Conservation (phyloP, 2,329 filamentous ascomycete genomes). For the Phaeosphaeria sp. region DNA sequence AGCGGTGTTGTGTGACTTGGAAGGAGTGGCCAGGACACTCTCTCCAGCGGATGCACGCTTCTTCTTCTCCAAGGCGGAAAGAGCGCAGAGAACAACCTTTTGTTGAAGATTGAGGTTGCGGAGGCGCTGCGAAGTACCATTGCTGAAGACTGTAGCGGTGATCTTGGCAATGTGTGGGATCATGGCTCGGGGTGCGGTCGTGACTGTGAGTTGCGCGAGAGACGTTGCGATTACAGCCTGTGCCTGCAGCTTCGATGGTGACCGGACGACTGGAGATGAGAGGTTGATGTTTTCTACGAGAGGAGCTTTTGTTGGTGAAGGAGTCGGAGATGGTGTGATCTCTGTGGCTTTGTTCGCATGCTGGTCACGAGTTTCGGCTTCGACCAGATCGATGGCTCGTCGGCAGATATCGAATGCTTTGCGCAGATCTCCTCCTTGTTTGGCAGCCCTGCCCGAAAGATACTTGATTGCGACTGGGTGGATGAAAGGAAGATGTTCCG, state of each 20-base stretch:
- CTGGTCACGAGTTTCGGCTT: conserved; percentile 79
- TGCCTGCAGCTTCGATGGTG: conserved; percentile 48
- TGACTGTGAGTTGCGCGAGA: conserved; percentile 68
- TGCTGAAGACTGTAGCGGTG: conserved; percentile 86
- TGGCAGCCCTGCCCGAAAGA: conserved; percentile 91
- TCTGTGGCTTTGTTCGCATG: conserved; percentile 66
- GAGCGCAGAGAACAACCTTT: conserved; percentile 88
- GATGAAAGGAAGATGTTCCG: conserved; percentile 80
- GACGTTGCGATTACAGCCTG: conserved; percentile 49
- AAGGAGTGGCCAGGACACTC: conserved; percentile 47
- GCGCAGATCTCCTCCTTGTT: conserved; percentile 90
- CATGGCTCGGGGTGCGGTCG: conserved; percentile 84
- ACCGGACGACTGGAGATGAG: conserved; percentile 56
- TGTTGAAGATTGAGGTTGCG: conserved; percentile 92
- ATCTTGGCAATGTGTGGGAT: conserved; percentile 93
- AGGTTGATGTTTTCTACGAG: conserved; percentile 83
- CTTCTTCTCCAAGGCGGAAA: conserved; percentile 84
- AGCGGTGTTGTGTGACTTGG: conserved; percentile 60
- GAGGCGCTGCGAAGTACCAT: conserved; percentile 83
- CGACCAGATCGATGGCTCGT: conserved; percentile 85
- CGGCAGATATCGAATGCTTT: conserved; percentile 96
- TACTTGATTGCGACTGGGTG: conserved; percentile 94
- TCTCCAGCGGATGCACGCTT: conserved; percentile 57
- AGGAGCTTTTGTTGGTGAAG: conserved; percentile 75
- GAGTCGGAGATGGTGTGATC: conserved; percentile 53